phyloP scores from a whole-genome alignment of 176 grass and related monocot species.

The Triticum dicoccoides region DNA sequence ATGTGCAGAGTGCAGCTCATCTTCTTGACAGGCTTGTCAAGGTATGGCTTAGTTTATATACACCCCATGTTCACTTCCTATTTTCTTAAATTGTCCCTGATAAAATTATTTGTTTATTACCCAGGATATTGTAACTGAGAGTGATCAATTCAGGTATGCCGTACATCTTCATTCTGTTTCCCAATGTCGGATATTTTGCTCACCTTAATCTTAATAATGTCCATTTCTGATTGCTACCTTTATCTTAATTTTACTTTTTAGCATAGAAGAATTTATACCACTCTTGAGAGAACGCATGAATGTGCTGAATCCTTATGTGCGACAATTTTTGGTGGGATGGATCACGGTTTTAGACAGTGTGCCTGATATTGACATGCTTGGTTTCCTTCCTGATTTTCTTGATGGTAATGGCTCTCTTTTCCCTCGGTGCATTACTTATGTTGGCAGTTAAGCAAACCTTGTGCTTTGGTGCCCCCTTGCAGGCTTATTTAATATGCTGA shows the following conservation, averaged over 20 bases:
- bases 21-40: conserved; percentile 98
- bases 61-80: neutral
- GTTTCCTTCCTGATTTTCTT: conserved; percentile 99
- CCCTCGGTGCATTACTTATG: neutral
- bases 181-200: neutral
- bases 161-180: neutral
- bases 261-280: conserved; percentile 99
- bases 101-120: conserved; percentile 35
- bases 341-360: conserved; percentile 99
- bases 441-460: conserved; percentile 24
- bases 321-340: conserved; percentile 99
- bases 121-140: conserved; percentile 99
- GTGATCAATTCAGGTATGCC: conserved; percentile 95
- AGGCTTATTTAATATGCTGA: conserved; percentile 99
- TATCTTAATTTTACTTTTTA: conserved; percentile 50
- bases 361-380: conserved; percentile 99
- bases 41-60: conserved; percentile 41
- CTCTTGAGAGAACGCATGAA: conserved; percentile 99
- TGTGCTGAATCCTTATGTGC: conserved; percentile 92
- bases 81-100: conserved; percentile 25
- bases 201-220: conserved; percentile 24
- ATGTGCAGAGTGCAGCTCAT: conserved; percentile 98
- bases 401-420: conserved; percentile 73
- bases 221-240: conserved; percentile 23
- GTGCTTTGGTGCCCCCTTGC: conserved; percentile 15